These are phyloP conservation scores for Pochonia chlamydosporia DNA, from an alignment of 2,329 filamentous ascomycete genomes.

Conservation along the genomic window DNA sequence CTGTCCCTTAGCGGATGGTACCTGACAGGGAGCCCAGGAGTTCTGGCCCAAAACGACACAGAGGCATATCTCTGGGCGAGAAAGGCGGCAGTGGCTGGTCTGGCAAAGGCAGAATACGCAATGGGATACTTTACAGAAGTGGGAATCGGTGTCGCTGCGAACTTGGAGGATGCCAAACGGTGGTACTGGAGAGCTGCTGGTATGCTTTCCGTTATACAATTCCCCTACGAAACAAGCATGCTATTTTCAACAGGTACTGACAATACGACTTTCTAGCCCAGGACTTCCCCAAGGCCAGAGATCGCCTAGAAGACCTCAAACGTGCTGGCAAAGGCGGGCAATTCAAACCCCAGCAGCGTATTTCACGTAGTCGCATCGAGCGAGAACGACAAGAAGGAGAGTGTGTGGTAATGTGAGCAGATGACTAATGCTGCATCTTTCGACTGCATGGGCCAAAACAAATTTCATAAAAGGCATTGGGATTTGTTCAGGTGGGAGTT, in stretches of 20 bases:
- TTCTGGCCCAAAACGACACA: conserved; percentile 86
- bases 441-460: neutral
- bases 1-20: conserved; percentile 88
- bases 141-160: conserved; percentile 80
- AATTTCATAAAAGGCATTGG: no score
- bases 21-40: conserved; percentile 80
- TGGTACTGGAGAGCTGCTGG: conserved; percentile 98
- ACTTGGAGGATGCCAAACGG: conserved; percentile 89
- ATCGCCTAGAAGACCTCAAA: conserved; percentile 88
- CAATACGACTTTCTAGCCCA: conserved; percentile 58
- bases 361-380: conserved; percentile 75
- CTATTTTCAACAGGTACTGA: neutral
- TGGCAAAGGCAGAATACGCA: conserved; percentile 93
- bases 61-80: conserved; percentile 97
- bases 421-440: neutral
- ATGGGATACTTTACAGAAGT: conserved; percentile 97
- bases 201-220: conserved; percentile 44
- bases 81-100: conserved; percentile 80
- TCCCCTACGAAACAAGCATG: neutral
- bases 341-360: conserved; percentile 68
- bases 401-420: conserved; percentile 70
- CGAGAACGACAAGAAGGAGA: conserved; percentile 87
- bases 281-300: conserved; percentile 88
- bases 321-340: conserved; percentile 61
- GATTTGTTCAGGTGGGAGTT: neutral